Evolutionary conservation across 2,329 filamentous ascomycete genomes (phyloP), one percentile per base, ranked within the genome.

Genomic region (Penicillium aurantiogriseum): DNA sequence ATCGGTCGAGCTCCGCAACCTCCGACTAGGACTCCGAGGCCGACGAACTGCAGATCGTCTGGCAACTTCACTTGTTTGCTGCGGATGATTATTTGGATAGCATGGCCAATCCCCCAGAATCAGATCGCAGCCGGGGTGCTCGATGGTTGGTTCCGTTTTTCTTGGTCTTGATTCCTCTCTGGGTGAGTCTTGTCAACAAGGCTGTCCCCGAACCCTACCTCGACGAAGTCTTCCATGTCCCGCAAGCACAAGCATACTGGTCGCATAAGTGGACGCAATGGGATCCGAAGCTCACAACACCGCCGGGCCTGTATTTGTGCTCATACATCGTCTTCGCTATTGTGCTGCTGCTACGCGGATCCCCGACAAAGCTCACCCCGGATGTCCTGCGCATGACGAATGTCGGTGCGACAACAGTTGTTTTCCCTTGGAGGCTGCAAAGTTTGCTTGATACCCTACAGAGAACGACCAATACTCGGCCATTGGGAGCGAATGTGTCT

Each of bases 271-370:
- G 88, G 77, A 71, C 74, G 13, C 81, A 90, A 55, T 99, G 94
- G 94, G 92, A 99, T 74, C 88, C 93, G 58, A 99, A 97, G 73
- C 94, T 99, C 70, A 99, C 94, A 0, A 99, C 94, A 1, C 94
- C 94, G 0, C 93, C 94, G 0, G 94, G 92, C 35, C 78, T 99
- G 79, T 92, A 81, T 69, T 80, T 79, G 46, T 71, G 64, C 63
- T 74, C 75, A 78, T 91, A 80, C 72, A 80, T 74, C 29, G 54
- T 68, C 23, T 69, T 70, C 54, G 65, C 68, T 13, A 51, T 54
- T 11, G 56, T 64, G 7, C 55, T 67, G 40, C 47, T 64, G 31
- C 58, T 71, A 50, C 66, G 64, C 53, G 64, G 57, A 29, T 66
- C 67, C 57, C 73, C 74, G 44, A 69, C 63, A 23, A 63, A 73